These are phyloP conservation scores for Stygiomarasmius scandens DNA, from an alignment of 1,284 basidiomycete genomes.

Conservation along the genomic window DNA sequence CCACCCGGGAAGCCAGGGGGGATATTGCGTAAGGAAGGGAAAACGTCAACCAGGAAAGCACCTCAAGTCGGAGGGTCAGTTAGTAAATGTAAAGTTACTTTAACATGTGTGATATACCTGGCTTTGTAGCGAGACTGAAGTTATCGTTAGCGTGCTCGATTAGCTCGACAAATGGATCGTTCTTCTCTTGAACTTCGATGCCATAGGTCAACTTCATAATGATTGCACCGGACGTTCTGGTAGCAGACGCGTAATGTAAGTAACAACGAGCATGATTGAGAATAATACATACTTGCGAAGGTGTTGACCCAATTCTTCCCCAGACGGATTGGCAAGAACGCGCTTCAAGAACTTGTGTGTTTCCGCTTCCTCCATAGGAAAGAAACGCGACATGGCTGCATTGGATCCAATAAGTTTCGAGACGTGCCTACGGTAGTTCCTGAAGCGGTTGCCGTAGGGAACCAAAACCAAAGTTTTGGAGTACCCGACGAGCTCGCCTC, in stretches of 20 bases:
- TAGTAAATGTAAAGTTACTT: neutral
- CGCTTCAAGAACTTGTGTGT: slow-evolving; percentile 30
- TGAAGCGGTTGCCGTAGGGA: slow-evolving; percentile 36
- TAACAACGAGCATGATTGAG: no score
- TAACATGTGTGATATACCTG: slow-evolving; percentile 21
- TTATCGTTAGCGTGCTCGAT: slow-evolving; percentile 34
- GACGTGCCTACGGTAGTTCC: slow-evolving; percentile 36
- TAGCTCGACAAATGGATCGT: slow-evolving; percentile 35
- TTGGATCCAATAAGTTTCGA: slow-evolving; percentile 31
- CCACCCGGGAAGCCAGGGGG: slow-evolving; percentile 31
- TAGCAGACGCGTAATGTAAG: neutral
- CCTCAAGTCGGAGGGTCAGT: slow-evolving; percentile 12
- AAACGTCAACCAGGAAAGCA: slow-evolving; percentile 25
- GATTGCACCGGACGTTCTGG: slow-evolving; percentile 33
- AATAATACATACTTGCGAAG: slow-evolving; percentile 34
- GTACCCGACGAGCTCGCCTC: slow-evolving; percentile 35
- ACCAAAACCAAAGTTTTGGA: slow-evolving; percentile 33
- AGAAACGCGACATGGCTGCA: slow-evolving; percentile 26
- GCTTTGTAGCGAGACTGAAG: slow-evolving; percentile 36
- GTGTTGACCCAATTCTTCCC: slow-evolving; percentile 27
- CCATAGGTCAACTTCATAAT: slow-evolving; percentile 40
- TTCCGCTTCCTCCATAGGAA: slow-evolving; percentile 31
- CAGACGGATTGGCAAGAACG: slow-evolving; percentile 30
- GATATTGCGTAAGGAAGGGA: slow-evolving; percentile 25
- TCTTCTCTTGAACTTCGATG: slow-evolving; percentile 31